Base-by-base conservation (phyloP, 2,329 filamentous ascomycete genomes). In the Fusarium tanahbumbuense region DNA sequence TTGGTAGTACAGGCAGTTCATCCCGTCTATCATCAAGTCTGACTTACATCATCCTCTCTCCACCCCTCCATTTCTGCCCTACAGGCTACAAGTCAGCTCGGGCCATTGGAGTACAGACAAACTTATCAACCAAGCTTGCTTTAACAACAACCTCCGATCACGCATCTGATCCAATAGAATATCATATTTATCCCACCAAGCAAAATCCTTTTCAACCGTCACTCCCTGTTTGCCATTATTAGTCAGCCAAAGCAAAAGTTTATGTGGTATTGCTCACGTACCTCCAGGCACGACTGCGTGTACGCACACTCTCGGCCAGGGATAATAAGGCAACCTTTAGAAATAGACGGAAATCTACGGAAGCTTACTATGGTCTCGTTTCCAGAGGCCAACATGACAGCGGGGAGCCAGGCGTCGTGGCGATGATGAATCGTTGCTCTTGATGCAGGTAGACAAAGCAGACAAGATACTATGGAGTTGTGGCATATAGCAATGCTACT, bases 341-440 rank as follows among this genome's bases (percentile, higher is more conserved):
- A 70, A 70, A 37, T 55, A 44, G 40, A 60, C 54, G 56, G 67
- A 70, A 68, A 28, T 59, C 64, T 53, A 42, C 49, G 46, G 67
- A 68, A 57, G 56, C 56, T 59, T 41, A 59, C 52, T 55, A 53
- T 50, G 45, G 25, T 42, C 40, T 28, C 37, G 22, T 25, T 54
- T 37, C 37, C 42, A 49, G 44, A 48, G 40, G 37, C 50, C 50
- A 49, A 55, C 23, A 63, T 59, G 61, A 56, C 13, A 32, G 45
- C 61, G 66, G 66, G 62, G 45, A 47, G 42, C 25, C 49, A 63
- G 67, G 46, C 63, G 25, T 44, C 42, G 65, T 28, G 45, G 25
- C 48, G 54, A 71, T 64, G 64, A 71, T 64, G 68, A 71, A 69
- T 67, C 22, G 9, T 41, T 52, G 28, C 44, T 58, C 34, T 56